Conservation (phyloP, 1,284 basidiomycete species). For the Leucoagaricus sp. region DNA sequence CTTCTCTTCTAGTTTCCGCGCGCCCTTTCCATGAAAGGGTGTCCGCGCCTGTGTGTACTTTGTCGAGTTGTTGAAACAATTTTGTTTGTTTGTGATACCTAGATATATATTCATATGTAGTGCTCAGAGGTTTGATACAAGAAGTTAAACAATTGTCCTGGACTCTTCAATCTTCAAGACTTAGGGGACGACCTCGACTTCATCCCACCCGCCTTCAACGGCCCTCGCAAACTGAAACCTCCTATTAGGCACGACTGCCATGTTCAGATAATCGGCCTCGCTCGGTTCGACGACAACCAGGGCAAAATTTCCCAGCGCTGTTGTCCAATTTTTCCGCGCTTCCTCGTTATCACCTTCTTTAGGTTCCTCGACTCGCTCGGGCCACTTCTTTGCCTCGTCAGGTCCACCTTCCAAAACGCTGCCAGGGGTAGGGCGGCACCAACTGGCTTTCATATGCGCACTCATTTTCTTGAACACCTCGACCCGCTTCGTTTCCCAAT, state of each 20-base stretch:
- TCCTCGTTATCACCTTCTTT: constrained; percentile 33
- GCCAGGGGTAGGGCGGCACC: constrained; percentile 64
- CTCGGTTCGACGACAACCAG: constrained; percentile 64
- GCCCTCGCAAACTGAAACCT: constrained; percentile 52
- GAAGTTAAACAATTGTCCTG: background rate
- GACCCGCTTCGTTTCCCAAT: constrained; percentile 64
- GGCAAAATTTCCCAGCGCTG: constrained; percentile 62
- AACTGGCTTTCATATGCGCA: constrained; percentile 61
- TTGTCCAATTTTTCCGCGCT: constrained; percentile 46
- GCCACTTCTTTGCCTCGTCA: constrained; percentile 61
- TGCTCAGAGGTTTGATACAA: background rate
- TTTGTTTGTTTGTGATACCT: constrained; percentile 10
- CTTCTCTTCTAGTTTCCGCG: background rate
- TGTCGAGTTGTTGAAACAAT: constrained; percentile 6
- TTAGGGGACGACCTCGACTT: constrained; percentile 58
- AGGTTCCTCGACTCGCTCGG: constrained; percentile 37
- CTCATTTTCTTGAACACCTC: constrained; percentile 56
- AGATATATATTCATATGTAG: constrained; percentile 22
- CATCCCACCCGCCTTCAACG: constrained; percentile 48
- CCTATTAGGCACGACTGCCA: constrained; percentile 53
- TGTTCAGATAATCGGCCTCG: constrained; percentile 63
- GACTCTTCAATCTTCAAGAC: background rate
- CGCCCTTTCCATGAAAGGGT: background rate
- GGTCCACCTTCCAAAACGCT: constrained; percentile 43
- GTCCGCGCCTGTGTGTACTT: constrained; percentile 2